Evolutionary conservation across 2,329 filamentous ascomycete genomes (phyloP), one percentile per base, ranked within the genome.

Genomic region (Fusarium setosum): DNA sequence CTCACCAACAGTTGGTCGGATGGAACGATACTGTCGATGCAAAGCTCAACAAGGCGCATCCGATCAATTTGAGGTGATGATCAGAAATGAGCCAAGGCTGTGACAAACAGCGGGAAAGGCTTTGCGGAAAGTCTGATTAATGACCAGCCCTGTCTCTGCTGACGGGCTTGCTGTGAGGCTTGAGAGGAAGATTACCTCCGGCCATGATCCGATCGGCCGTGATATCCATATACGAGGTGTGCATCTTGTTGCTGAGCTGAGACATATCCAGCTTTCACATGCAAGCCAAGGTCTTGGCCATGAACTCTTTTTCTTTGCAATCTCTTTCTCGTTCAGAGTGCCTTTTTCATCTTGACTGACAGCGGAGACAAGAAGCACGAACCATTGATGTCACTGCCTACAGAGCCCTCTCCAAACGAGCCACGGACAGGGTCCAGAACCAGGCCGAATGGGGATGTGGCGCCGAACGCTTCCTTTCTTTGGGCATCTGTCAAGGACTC

Each of bases 221-320:
- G 23, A 65, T 21, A 54, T 17, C 38, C 41, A 17, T 40, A 64
- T 56, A 61, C 50, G 51, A 57, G 38, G 15, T 32, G 31, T 45
- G 37, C 56, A 45, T 44, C 24, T 59, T 31, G 40, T 32, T n/a
- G 26, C 35, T 18, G 24, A 61, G 51, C n/a, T n/a, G n/a, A n/a
- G n/a, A n/a, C n/a, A 45, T 48, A 26, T 63, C 21, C 31, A 32
- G 10, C n/a, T 15, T 45, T 29, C 31, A 20, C 34, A 24, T 20
- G 44, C 44, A 29, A 31, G 48, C 35, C 48, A 52, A 52, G 35
- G 23, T 40, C 49, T 52, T 52, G 49, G 49, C 49, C 12, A 13
- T 52, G 49, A 41, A 24, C 37, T 52, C 21, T 20, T 31, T 32
- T 38, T n/a, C 17, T 21, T 41, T 41, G 9, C 29, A 34, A 29